phyloP scores from a whole-genome alignment of 1,284 basidiomycete species.

The Pseudozyma thailandica region DNA sequence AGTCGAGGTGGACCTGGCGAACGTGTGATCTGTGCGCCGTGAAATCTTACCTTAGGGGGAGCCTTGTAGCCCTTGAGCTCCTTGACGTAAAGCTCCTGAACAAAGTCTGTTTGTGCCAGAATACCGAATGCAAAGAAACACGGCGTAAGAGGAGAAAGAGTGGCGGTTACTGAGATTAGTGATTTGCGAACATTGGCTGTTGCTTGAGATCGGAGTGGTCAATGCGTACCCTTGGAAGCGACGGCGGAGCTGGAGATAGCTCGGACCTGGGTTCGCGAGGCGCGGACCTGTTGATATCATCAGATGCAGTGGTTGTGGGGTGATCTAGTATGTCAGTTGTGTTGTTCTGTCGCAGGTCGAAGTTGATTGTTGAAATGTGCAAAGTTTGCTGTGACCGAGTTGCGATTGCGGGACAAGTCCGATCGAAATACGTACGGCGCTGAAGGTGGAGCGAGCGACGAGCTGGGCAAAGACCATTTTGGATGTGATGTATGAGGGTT shows the following conservation, averaged over 20 bases:
- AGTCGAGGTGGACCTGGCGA: neutral
- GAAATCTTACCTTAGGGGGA: slow-evolving; percentile 64
- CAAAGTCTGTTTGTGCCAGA: slow-evolving; percentile 76
- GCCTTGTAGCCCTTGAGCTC: slow-evolving; percentile 91
- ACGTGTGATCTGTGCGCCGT: slow-evolving; percentile 13
- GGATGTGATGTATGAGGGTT: slow-evolving; percentile 1
- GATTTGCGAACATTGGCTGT: neutral
- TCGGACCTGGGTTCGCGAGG: slow-evolving; percentile 51
- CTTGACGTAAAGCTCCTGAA: slow-evolving; percentile 90
- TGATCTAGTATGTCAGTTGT: slow-evolving; percentile 23
- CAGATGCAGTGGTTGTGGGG: neutral
- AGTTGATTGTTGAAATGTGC: slow-evolving; percentile 3
- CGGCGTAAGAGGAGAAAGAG: neutral
- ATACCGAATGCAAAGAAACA: neutral
- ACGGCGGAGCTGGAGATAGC: slow-evolving; percentile 62
- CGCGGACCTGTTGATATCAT: slow-evolving; percentile 39
- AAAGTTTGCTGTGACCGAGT: neutral
- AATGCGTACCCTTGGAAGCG: slow-evolving; percentile 61
- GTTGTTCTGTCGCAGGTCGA: neutral
- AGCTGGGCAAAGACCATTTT: slow-evolving; percentile 46
- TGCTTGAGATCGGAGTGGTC: slow-evolving; percentile 2
- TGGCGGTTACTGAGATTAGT: slow-evolving; percentile 5
- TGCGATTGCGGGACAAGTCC: neutral
- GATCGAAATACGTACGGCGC: slow-evolving; percentile 42
- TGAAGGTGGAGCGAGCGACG: slow-evolving; percentile 43